Percentiles rank a stretch among this genome's conserved stretches.
phyloP scores from a whole-genome alignment of 2,329 filamentous ascomycete genomes.

The Berkeleyomyces basicola region DNA sequence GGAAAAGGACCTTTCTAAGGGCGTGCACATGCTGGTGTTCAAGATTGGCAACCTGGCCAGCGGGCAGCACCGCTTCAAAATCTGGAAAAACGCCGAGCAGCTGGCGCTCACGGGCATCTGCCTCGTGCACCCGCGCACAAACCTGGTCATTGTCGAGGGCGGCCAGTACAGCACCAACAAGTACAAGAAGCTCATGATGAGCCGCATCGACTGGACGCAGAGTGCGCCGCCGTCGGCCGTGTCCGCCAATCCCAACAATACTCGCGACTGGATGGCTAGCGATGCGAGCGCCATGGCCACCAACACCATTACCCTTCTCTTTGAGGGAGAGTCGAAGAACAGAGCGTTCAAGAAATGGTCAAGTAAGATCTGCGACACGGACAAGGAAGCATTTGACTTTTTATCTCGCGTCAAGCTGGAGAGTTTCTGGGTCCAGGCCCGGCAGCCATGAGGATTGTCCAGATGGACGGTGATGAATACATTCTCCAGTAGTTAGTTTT shows the following conservation, averaged over 20 bases:
- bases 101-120: constrained; percentile 75
- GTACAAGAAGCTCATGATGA: constrained; percentile 85
- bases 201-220: constrained; percentile 90
- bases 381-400: constrained; percentile 70
- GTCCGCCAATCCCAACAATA: constrained; percentile 42
- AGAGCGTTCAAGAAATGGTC: constrained; percentile 76
- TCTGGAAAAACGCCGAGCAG: constrained; percentile 84
- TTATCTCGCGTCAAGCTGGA: constrained; percentile 76
- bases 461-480: background rate
- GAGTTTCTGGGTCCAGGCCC: constrained; percentile 53
- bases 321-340: constrained; percentile 75
- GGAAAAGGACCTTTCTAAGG: constrained; percentile 72
- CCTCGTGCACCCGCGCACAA: constrained; percentile 78
- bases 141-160: constrained; percentile 80
- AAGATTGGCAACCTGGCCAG: constrained; percentile 80
- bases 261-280: constrained; percentile 63
- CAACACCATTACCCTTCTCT: constrained; percentile 73
- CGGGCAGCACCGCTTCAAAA: constrained; percentile 84
- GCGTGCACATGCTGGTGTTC: constrained; percentile 75
- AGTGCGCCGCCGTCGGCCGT: constrained; percentile 53
- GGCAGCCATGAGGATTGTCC: background rate
- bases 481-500: too few species aligned
- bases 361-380: constrained; percentile 81
- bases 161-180: constrained; percentile 66
- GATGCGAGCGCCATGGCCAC: constrained; percentile 62